phyloP scores from a whole-genome alignment of 352 stramenopile species.

The Pythium myriotylum region DNA sequence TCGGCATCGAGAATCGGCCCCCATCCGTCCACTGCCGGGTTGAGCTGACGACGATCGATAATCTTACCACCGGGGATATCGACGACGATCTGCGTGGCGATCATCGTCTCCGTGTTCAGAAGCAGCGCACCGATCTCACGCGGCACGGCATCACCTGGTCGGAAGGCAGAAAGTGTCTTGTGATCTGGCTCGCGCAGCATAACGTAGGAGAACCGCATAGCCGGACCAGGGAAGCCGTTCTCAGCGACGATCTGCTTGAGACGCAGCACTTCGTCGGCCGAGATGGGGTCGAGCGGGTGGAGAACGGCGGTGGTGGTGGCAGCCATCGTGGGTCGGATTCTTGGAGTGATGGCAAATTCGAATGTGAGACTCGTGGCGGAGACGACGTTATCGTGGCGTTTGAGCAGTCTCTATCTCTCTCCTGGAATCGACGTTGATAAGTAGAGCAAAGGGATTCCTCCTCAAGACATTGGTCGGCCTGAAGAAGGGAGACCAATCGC shows the following conservation, averaged over 20 bases:
- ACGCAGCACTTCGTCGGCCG: constrained; percentile 41
- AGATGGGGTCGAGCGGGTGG: constrained; percentile 51
- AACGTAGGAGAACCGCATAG: constrained; percentile 53
- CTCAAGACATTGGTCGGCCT: too few relatives aligned
- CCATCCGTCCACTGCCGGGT: constrained; percentile 45
- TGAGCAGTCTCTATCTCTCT: too few relatives aligned
- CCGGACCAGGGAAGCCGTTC: constrained; percentile 33
- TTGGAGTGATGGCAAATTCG: too few relatives aligned
- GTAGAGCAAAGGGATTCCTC: too few relatives aligned
- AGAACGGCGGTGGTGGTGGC: constrained; percentile 21
- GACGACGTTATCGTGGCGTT: too few relatives aligned
- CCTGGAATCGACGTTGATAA: too few relatives aligned
- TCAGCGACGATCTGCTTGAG: constrained; percentile 49
- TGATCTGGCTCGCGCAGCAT: constrained; percentile 57
- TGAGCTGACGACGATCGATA: constrained; percentile 36
- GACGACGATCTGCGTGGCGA: constrained; percentile 42
- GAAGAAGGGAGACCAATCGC: too few relatives aligned
- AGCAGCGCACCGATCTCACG: constrained; percentile 46
- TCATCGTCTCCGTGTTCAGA: constrained; percentile 41
- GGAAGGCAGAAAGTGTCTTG: constrained; percentile 41
- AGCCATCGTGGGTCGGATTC: too few relatives aligned
- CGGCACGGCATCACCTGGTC: constrained; percentile 34
- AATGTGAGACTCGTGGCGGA: too few relatives aligned
- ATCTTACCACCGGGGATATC: constrained; percentile 38
- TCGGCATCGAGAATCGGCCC: constrained; percentile 51